Evolutionary conservation across 768 basidiomycete genomes (phyloP).

Genomic region (Phlebiopsis gigantea): DNA sequence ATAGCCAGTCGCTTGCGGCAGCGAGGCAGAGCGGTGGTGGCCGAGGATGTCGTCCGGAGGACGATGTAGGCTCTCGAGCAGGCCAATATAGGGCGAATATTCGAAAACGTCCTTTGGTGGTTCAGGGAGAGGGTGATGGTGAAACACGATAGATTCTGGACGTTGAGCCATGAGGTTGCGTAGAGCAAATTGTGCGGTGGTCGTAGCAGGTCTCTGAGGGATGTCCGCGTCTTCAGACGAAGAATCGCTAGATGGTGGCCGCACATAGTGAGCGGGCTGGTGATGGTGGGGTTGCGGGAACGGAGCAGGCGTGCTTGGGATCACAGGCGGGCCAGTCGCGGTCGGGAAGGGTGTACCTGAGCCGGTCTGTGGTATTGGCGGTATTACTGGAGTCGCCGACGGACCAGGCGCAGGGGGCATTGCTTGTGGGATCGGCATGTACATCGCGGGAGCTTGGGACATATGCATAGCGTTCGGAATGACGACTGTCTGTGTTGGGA

Average conservation of each 20-base stretch:
- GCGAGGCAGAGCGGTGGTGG: not conserved
- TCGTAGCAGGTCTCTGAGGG: not conserved
- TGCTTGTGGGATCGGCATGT: conserved; percentile 4
- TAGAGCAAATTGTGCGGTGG: conserved; percentile 18
- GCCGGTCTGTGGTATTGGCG: not conserved
- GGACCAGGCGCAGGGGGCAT: not conserved
- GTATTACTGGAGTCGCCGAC: not conserved
- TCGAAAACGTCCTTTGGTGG: conserved; percentile 61
- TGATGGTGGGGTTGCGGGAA: not conserved
- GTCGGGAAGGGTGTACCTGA: not conserved
- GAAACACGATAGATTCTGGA: not conserved
- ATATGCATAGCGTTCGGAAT: not conserved
- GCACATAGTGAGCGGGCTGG: not conserved
- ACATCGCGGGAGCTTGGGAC: not conserved
- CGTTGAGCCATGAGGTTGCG: conserved; percentile 2
- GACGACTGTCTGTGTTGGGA: not conserved
- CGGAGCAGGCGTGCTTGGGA: not conserved
- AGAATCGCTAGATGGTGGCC: not conserved
- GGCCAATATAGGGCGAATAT: conserved; percentile 47
- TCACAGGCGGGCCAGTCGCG: conserved; percentile 1
- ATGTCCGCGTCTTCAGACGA: not conserved
- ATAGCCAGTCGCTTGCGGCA: not conserved
- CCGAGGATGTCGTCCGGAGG: conserved; percentile 12
- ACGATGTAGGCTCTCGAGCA: conserved; percentile 41
- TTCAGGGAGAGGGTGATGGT: conserved; percentile 54